Evolutionary conservation across 495 filamentous ascomycete genomes (phyloP).

Genomic region (Bacidia gigantensis): DNA sequence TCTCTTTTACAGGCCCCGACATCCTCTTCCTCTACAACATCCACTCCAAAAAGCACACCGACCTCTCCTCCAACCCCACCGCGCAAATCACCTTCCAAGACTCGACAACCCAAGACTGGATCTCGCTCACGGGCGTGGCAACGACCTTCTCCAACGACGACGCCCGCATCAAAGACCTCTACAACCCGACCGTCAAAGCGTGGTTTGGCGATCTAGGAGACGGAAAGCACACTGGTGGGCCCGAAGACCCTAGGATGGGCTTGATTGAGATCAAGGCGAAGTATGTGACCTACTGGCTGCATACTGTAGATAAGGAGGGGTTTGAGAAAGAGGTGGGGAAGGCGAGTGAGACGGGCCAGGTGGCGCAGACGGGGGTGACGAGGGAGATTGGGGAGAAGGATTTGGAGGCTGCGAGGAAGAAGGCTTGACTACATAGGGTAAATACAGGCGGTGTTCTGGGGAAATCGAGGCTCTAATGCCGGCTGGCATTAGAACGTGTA

Average conservation of each 20-base stretch:
- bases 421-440: not conserved
- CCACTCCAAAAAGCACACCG: slow-evolving; percentile 29
- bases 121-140: slow-evolving; percentile 24
- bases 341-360: slow-evolving; percentile 15
- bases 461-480: no score
- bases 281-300: slow-evolving; percentile 21
- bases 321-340: slow-evolving; percentile 20
- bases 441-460: no score
- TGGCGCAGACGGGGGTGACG: slow-evolving; percentile 17
- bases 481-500: no score
- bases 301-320: slow-evolving; percentile 11
- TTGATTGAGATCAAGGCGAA: slow-evolving; percentile 52
- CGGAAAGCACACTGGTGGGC: slow-evolving; percentile 26
- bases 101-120: slow-evolving; percentile 27
- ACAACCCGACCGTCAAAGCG: slow-evolving; percentile 18
- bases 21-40: slow-evolving; percentile 34
- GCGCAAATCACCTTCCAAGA: slow-evolving; percentile 30
- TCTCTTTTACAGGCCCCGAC: slow-evolving; percentile 25
- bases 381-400: slow-evolving; percentile 16
- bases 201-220: slow-evolving; percentile 36
- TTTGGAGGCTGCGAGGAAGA: slow-evolving; percentile 15
- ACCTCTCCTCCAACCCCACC: slow-evolving; percentile 23
- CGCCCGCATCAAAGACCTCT: slow-evolving; percentile 30
- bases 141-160: slow-evolving; percentile 22
- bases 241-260: slow-evolving; percentile 32